Base-by-base conservation (phyloP, 2,329 filamentous ascomycete species). In the Harringtonia aguacate region DNA sequence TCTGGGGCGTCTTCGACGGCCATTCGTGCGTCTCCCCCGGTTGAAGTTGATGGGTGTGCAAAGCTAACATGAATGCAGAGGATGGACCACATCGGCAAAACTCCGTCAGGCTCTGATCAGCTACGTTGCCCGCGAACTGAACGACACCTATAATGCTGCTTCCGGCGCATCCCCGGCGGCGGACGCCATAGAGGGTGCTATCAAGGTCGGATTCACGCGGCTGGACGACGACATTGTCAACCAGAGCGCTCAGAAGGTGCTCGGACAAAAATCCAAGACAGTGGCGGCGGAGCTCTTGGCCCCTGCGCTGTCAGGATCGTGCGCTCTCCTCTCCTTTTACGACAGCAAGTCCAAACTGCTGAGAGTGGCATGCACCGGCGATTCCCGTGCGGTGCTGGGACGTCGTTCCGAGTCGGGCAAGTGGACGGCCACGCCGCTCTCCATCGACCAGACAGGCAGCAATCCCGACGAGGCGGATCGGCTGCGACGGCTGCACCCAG, bases 1-100 rank as follows among this genome's bases (percentile, higher is more conserved):
- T 98, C 62, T 98, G 94, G 92, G 92, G 89, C 46, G 89, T 98
- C 17, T 98, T 97, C 62, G 92, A 98, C 59, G 92, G 92, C 1
- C 92, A 98, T 64, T 86, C 86, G 86, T 90, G 68, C 63, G 76
- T 74, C 13, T 18, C 27, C 10, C 24, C 12, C 4, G 27, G 6
- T 31, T 9, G 5, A 24, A 12, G 14, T 12, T n/a, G 8, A 39
- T 8, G 29, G n/a, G 22, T 48, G 17, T 9, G 12, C 12, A 9
- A 15, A 20, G 28, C 50, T 56, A 41, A 59, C 41, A 41, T 8
- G 13, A 24, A 14, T 53, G 45, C 54, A 94, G 87, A 37, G 92
- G 92, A 53, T 98, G 92, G 92, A 95, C 92, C 5, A 98, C 92
- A 8, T 97, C 92, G 33, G 92, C 92, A 18, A 97, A 95, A 59